Conservation (phyloP, 2,329 filamentous ascomycete genomes). For the Anthostomella pinea region DNA sequence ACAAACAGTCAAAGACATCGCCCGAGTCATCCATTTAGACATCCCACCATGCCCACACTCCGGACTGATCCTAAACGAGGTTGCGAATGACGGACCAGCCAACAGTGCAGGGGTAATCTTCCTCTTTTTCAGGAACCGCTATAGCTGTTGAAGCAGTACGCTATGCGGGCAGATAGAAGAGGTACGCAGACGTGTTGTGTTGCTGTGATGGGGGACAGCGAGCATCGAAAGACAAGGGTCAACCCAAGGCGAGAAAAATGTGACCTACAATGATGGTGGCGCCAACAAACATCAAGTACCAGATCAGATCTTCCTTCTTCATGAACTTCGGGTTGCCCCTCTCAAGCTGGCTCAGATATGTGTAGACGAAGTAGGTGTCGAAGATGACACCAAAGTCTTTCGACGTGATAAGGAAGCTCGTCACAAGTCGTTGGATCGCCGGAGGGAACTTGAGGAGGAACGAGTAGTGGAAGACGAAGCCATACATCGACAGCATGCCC, state of each 20-base stretch:
- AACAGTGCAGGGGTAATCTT: constrained; percentile 70
- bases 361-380: constrained; percentile 77
- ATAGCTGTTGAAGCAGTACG: constrained; percentile 62
- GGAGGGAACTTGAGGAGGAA: constrained; percentile 54
- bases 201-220: too few species aligned
- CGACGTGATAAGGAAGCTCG: constrained; percentile 41
- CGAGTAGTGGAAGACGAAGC: constrained; percentile 53
- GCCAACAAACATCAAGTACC: constrained; percentile 74
- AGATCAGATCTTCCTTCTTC: constrained; percentile 73
- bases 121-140: constrained; percentile 82
- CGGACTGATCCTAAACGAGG: constrained; percentile 55
- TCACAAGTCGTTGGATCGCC: constrained; percentile 42
- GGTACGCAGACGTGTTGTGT: constrained; percentile 37
- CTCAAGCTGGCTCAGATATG: constrained; percentile 74
- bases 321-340: constrained; percentile 67
- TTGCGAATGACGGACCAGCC: constrained; percentile 65
- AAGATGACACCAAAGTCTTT: constrained; percentile 55
- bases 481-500: constrained; percentile 48
- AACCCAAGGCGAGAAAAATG: constrained; percentile 24
- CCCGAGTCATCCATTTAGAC: constrained; percentile 67
- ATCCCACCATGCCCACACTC: constrained; percentile 75
- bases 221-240: too few species aligned
- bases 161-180: constrained; percentile 80
- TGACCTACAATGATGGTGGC: constrained; percentile 73
- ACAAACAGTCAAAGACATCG: constrained; percentile 52